Evolutionary conservation across 2,329 filamentous ascomycete genomes (phyloP).

Genomic region (Trichoderma aggressivum): DNA sequence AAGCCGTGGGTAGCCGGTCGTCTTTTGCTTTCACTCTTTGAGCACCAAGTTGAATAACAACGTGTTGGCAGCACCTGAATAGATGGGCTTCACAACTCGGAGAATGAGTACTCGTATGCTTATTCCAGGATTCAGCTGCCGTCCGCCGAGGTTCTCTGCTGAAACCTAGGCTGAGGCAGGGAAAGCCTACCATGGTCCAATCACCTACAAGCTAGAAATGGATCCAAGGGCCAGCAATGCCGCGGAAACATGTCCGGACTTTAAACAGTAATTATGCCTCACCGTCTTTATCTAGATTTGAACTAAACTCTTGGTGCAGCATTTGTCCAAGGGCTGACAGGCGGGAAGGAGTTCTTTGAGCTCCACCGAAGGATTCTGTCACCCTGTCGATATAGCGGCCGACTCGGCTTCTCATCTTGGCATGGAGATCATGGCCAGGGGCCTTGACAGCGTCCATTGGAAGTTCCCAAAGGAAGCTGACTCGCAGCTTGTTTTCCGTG

Average conservation of each 20-base stretch:
- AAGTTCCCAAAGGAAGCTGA: neutral
- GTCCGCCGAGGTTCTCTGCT: neutral
- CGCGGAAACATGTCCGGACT: neutral
- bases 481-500: neutral
- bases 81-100: neutral
- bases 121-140: neutral
- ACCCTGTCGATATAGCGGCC: neutral
- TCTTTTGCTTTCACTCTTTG: neutral
- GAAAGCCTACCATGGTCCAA: neutral
- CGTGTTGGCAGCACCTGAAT: neutral
- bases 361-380: neutral
- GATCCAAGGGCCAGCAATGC: neutral
- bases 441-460: neutral
- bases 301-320: neutral
- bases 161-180: neutral
- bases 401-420: neutral
- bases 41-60: neutral
- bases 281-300: neutral
- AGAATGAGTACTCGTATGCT: neutral
- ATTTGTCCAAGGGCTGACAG: neutral
- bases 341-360: neutral
- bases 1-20: neutral
- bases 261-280: neutral
- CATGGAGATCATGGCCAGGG: conserved; percentile 7
- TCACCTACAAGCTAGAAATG: neutral